Conservation (phyloP, 371 early-diverging fungal species). For the Batkoa obscura region DNA sequence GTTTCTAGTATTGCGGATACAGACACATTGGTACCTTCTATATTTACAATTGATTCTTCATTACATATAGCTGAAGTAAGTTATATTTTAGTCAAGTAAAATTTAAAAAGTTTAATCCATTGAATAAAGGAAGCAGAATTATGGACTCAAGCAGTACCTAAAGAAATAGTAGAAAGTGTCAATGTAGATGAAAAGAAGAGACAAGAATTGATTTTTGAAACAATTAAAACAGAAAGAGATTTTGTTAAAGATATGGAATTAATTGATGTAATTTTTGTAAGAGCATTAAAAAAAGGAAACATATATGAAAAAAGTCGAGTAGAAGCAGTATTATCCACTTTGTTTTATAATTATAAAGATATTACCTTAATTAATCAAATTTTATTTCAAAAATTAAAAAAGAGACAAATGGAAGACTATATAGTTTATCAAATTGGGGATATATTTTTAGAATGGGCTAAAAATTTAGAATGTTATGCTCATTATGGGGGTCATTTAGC, state of each 20-base stretch:
- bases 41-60: too few relatives aligned
- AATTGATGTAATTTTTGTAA: conserved; percentile 17
- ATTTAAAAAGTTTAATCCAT: neutral
- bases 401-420: conserved; percentile 42
- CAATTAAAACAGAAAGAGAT: conserved; percentile 74
- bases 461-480: conserved; percentile 56
- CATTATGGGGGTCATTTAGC: conserved; percentile 75
- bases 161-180: conserved; percentile 44
- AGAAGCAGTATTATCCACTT: neutral
- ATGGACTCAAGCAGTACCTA: conserved; percentile 39
- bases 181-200: conserved; percentile 54
- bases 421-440: conserved; percentile 70
- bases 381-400: conserved; percentile 37
- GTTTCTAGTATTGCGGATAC: neutral
- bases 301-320: conserved; percentile 1
- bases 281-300: neutral
- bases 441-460: conserved; percentile 49
- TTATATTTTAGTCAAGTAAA: neutral
- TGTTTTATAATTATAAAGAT: conserved; percentile 60
- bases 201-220: conserved; percentile 80
- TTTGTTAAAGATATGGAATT: conserved; percentile 66
- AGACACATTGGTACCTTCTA: too few relatives aligned
- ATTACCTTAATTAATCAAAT: conserved; percentile 43
- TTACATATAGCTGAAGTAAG: neutral
- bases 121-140: conserved; percentile 12